Evolutionary conservation across 164 flowering plant species (phyloP).

Genomic region (Chloranthus sessilifolius): DNA sequence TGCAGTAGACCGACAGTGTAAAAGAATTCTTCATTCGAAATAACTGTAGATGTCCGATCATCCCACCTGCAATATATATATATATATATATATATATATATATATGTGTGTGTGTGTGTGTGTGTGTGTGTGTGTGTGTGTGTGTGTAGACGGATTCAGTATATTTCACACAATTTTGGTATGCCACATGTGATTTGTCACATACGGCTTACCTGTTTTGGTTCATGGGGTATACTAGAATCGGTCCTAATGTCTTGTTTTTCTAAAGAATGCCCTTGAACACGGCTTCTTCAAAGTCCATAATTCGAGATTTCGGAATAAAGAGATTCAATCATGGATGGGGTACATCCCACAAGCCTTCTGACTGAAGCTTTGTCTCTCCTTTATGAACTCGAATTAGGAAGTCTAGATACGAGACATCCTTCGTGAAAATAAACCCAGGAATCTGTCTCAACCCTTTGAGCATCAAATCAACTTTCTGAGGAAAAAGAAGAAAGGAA

Average conservation of each 20-base stretch:
- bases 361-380: conserved; percentile 45
- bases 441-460: conserved; percentile 37
- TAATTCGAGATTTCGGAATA: conserved; percentile 57
- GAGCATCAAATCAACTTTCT: conserved; percentile 50
- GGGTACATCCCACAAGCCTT: conserved; percentile 78
- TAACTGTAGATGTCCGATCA: conserved; percentile 53
- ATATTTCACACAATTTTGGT: too few species aligned
- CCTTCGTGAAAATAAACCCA: conserved; percentile 42
- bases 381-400: conserved; percentile 53
- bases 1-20: conserved; percentile 66
- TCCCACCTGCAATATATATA: conserved; percentile 69
- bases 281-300: conserved; percentile 51
- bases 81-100: too few species aligned
- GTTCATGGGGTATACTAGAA: conserved; percentile 68
- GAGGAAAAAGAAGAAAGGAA: too few species aligned
- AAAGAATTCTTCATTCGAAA: conserved; percentile 77
- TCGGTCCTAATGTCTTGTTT: conserved; percentile 36
- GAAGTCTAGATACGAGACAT: conserved; percentile 50
- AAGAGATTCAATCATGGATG: conserved; percentile 93
- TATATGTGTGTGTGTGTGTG: too few species aligned
- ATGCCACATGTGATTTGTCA: too few species aligned
- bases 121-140: too few species aligned
- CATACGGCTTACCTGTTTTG: conserved; percentile 55
- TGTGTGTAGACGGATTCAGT: too few species aligned
- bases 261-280: conserved; percentile 44